Evolutionary conservation across 1,139 yeast genomes (phyloP), one percentile per base, ranked within the genome.

Genomic region (Suhomyces bokatorum): DNA sequence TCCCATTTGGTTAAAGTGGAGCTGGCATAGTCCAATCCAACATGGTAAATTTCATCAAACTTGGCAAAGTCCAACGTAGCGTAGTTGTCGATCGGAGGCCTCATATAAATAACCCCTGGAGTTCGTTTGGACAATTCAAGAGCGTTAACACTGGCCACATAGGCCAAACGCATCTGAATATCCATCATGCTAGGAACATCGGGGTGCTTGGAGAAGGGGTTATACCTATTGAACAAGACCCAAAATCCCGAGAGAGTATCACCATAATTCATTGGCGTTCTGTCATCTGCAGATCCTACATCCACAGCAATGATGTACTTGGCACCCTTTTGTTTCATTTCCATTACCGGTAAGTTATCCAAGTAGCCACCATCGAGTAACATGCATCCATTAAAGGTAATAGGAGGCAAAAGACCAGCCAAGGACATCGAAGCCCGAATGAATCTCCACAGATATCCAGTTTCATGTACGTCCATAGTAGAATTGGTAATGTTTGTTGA

Each of bases 401-500:
- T 82, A 0, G 96, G 96, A 2, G 99, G 99, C 26, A 93, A 70
- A 32, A 93, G 70, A 0, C 99, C 97, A 1, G 99, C 98, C 43
- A 93, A 75, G 1, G 97, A 87, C 99, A 93, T 93, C 0, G 97
- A 89, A 0, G 99, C 99, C 40, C 99, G 73, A 42, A 93, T 86
- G 56, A 87, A 93, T 51, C 98, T 73, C 99, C 99, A 93, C 22
- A 96, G 91, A 60, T 87, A 88, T 2, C 99, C 99, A 31, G 85
- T 77, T 22, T 87, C 83, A 61, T 93, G 99, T 31, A 91, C 81
- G 55, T 93, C 99, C 96, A 93, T 95, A 15, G 91, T 81, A 0
- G 97, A 91, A 54, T 90, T 89, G 3, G 99, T 93, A 46, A 93
- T 88, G 60, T 93, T 93, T n/a, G 99, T 93, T 1, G 98, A 88